Evolutionary conservation across 495 filamentous ascomycete species (phyloP).

Genomic region (Haplographium delicatum): DNA sequence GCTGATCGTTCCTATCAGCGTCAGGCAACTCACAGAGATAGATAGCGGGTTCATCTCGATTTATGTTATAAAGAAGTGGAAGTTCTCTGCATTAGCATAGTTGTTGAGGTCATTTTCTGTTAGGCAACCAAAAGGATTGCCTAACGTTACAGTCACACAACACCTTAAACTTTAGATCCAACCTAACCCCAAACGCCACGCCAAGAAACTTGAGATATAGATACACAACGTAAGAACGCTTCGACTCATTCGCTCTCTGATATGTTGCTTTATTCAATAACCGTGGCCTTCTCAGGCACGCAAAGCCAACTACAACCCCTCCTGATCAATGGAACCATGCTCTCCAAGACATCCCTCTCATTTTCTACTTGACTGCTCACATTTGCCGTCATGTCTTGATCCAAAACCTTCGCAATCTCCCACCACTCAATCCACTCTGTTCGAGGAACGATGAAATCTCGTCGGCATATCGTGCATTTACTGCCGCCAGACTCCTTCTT

Average conservation of each 20-base stretch:
- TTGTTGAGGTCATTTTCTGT: too few relatives aligned
- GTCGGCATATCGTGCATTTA: slow-evolving; percentile 55
- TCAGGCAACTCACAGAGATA: slow-evolving; percentile 37
- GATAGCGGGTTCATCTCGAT: slow-evolving; percentile 25
- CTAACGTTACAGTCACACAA: too few relatives aligned
- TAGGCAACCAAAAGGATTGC: too few relatives aligned
- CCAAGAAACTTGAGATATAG: too few relatives aligned
- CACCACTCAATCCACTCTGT: slow-evolving; percentile 76
- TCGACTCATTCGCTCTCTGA: too few relatives aligned
- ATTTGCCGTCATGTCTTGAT: neutral
- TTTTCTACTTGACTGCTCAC: slow-evolving; percentile 19
- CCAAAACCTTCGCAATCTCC: slow-evolving; percentile 33
- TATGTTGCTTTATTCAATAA: too few relatives aligned
- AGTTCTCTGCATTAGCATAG: too few relatives aligned
- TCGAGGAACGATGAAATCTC: slow-evolving; percentile 51
- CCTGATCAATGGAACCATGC: slow-evolving; percentile 55
- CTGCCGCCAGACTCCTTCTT: slow-evolving; percentile 46
- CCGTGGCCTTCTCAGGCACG: slow-evolving; percentile 34
- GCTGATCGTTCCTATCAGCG: slow-evolving; percentile 31
- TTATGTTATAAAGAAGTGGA: too few relatives aligned
- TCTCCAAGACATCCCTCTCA: slow-evolving; percentile 28
- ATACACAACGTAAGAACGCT: too few relatives aligned
- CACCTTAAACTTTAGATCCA: too few relatives aligned
- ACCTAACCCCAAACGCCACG: too few relatives aligned
- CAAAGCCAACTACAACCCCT: slow-evolving; percentile 64